Evolutionary conservation across 169 alveolate species (phyloP).

Genomic region (Plasmodium sp.): DNA sequence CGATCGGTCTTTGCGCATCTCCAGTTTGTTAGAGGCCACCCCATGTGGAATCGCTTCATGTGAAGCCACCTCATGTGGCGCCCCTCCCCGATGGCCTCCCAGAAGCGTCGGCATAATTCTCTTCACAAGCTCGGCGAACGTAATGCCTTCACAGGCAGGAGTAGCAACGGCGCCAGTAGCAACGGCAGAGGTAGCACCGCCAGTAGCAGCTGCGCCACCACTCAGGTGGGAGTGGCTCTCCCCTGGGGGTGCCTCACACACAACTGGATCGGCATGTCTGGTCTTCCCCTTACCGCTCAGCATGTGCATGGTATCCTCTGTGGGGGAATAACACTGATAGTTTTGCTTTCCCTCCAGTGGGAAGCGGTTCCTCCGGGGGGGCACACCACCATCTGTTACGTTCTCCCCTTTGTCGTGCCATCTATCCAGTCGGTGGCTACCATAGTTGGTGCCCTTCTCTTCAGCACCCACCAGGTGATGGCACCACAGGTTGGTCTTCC

Average conservation of each 20-base stretch:
- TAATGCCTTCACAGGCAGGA: not conserved
- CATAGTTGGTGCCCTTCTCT: not conserved
- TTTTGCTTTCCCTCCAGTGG: not conserved
- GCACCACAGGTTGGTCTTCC: not conserved
- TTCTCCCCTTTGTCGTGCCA: not conserved
- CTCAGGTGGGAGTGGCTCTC: no score
- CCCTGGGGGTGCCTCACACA: no score
- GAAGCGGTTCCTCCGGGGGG: not conserved
- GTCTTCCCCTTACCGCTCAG: not conserved
- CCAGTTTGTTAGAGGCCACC: not conserved
- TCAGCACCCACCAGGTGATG: not conserved
- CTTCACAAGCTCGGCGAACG: not conserved
- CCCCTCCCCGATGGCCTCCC: not conserved
- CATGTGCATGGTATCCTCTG: not conserved
- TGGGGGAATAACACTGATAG: not conserved
- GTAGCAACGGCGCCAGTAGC: no score
- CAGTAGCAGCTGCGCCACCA: no score
- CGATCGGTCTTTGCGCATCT: not conserved
- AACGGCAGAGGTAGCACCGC: no score
- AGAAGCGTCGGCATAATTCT: not conserved
- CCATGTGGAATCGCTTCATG: not conserved
- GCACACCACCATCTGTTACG: not conserved
- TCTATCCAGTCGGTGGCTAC: not conserved
- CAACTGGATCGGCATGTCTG: no score
- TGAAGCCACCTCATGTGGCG: not conserved